Evolutionary conservation across 805 yeast genomes (phyloP), one percentile per base, ranked within the genome.

Genomic region (Kuraishia molischiana): DNA sequence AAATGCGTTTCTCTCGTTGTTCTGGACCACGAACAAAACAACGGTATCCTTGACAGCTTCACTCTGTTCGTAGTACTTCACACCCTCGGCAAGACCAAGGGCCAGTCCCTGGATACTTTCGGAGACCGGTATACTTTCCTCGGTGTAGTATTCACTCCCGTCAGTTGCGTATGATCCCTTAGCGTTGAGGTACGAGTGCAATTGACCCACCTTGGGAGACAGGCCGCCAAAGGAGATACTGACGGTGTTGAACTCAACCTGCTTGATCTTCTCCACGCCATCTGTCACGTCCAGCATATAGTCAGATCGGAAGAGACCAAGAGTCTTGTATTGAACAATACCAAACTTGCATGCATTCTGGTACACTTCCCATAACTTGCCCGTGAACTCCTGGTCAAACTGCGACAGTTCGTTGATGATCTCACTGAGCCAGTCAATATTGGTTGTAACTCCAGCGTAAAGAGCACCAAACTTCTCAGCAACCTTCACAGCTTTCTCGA

Each of bases 151-250:
- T 17, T 57, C 55, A 19, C 58, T 56, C 32, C 66, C 65, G 4
- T 61, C 51, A 17, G 42, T 19, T 22, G 62, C 62, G 50, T 83
- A 84, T n/a, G 59, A 56, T 3, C 87, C 87, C 5, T 64, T 51
- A 3, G 58, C 51, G 52, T 83, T 81, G 50, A 82, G 58, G 48
- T 72, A 85, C 17, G 67, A 57, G 58, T 92, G 98, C 40, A 85
- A 62, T 46, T 74, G 66, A 17, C 92, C 83, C 19, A 85, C 90
- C 53, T 80, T 83, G 11, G 86, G 56, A 2, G 95, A 80, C 40
- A 92, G 66, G 0, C 95, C 97, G 17, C 95, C 96, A 63, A 92
- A 92, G 1, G 97, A 89, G 3, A 90, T 95, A 50, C 95, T 83
- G 3, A 92, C 85, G 1, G 98, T 89, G 59, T 92, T 92, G 64